Conservation (phyloP, 2,329 filamentous ascomycete species). For the Colletotrichum euphorbiae region DNA sequence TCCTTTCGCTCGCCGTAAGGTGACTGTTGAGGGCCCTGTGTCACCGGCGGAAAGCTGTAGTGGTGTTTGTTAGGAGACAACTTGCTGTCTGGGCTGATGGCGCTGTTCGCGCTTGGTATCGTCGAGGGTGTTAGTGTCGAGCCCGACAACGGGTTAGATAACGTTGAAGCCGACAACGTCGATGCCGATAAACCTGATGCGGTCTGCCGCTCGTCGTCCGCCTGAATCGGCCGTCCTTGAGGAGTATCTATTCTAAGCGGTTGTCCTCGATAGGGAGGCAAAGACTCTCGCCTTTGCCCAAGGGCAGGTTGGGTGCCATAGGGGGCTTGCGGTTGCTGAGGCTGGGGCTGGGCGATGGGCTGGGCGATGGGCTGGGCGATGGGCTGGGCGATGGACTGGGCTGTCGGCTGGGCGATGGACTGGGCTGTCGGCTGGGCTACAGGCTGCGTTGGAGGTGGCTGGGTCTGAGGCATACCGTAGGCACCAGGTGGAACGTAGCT, state of each 20-base stretch:
- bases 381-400: constrained; percentile 39
- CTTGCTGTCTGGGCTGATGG: constrained; percentile 68
- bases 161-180: neutral
- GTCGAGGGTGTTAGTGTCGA: constrained; percentile 53
- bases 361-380: constrained; percentile 40
- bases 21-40: constrained; percentile 47
- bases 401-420: constrained; percentile 41
- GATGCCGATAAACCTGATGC: constrained; percentile 45
- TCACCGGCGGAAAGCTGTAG: neutral
- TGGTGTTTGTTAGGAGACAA: constrained; percentile 53
- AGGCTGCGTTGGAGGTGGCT: constrained; percentile 45
- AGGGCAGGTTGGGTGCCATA: constrained; percentile 51
- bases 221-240: constrained; percentile 65
- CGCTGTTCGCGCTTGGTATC: constrained; percentile 65
- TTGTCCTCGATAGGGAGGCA: constrained; percentile 71
- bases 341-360: constrained; percentile 40
- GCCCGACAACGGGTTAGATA: constrained; percentile 13
- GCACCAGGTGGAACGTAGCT: constrained; percentile 71
- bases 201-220: constrained; percentile 70
- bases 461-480: constrained; percentile 69
- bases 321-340: constrained; percentile 39
- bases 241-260: constrained; percentile 72
- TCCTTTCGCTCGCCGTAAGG: constrained; percentile 67
- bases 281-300: constrained; percentile 63
- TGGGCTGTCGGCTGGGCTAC: constrained; percentile 42